These are phyloP conservation scores for Ascochyta viciae-villosae DNA, from an alignment of 2,329 filamentous ascomycete species.

Conservation along the genomic window DNA sequence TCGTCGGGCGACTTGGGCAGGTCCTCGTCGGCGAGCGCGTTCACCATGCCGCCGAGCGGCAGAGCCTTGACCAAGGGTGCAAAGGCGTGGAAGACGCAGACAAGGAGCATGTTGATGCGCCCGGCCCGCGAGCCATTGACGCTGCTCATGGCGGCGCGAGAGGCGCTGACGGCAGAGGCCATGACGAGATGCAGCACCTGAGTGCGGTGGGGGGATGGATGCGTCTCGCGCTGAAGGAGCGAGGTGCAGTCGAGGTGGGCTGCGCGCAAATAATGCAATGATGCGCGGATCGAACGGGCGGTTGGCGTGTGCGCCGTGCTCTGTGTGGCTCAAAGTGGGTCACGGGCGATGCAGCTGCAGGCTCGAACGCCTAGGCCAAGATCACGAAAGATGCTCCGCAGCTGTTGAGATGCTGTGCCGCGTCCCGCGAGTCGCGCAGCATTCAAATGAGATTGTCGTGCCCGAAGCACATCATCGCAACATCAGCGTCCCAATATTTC, in stretches of 20 bases:
- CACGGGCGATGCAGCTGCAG: background rate
- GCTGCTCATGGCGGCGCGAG: conserved; percentile 24
- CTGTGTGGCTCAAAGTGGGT: conserved; percentile 5
- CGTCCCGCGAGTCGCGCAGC: background rate
- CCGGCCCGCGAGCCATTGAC: conserved; percentile 40
- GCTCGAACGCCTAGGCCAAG: conserved; percentile 1
- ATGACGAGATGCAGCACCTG: conserved; percentile 29
- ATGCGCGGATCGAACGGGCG: conserved; percentile 10
- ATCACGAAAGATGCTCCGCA: background rate
- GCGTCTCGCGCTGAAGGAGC: conserved; percentile 6
- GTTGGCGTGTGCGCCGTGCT: conserved; percentile 3
- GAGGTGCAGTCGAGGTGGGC: conserved; percentile 1
- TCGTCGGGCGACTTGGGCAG: conserved; percentile 56
- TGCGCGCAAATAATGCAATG: conserved; percentile 9
- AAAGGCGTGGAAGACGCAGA: conserved; percentile 42
- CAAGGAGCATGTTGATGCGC: conserved; percentile 36
- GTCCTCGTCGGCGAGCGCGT: conserved; percentile 37
- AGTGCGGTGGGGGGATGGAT: conserved; percentile 9
- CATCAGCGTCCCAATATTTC: background rate
- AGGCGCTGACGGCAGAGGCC: conserved; percentile 40
- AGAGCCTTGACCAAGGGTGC: conserved; percentile 44
- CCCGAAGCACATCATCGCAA: background rate
- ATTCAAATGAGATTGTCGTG: background rate
- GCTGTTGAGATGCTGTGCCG: conserved; percentile 5
- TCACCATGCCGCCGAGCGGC: conserved; percentile 36